These are phyloP conservation scores for Termitomyces sp. DNA, from an alignment of 768 basidiomycete genomes.

Conservation along the genomic window DNA sequence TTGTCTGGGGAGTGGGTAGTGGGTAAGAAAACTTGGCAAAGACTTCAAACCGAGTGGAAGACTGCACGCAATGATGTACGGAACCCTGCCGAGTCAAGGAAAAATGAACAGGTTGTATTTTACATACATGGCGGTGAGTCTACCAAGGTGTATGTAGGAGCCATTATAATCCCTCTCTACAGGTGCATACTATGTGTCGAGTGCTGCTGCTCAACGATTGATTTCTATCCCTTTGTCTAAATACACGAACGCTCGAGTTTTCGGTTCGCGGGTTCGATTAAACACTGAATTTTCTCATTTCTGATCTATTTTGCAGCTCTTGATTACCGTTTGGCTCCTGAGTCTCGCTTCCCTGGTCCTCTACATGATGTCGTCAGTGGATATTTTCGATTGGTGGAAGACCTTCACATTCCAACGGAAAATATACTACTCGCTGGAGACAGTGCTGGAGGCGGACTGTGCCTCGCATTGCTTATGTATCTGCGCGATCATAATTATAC, in stretches of 20 bases:
- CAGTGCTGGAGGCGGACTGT: slow-evolving; percentile 88
- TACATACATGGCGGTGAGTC: slow-evolving; percentile 87
- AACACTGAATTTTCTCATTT: neutral
- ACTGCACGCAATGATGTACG: slow-evolving; percentile 25
- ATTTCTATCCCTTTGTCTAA: slow-evolving; percentile 91
- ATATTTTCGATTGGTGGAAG: slow-evolving; percentile 83
- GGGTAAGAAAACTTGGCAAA: slow-evolving; percentile 86
- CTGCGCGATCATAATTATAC: slow-evolving; percentile 87
- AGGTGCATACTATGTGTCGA: slow-evolving; percentile 93
- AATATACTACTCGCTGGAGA: slow-evolving; percentile 89
- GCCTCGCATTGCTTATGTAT: slow-evolving; percentile 86
- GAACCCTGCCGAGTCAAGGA: slow-evolving; percentile 21
- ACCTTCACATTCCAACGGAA: slow-evolving; percentile 85
- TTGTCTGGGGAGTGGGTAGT: slow-evolving; percentile 96
- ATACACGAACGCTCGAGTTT: slow-evolving; percentile 83
- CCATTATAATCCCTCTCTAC: neutral
- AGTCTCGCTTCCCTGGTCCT: slow-evolving; percentile 90
- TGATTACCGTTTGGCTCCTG: slow-evolving; percentile 94
- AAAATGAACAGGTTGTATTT: slow-evolving; percentile 77
- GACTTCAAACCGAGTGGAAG: slow-evolving; percentile 79
- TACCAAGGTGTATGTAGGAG: neutral
- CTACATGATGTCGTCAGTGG: slow-evolving; percentile 79
- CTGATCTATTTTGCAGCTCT: slow-evolving; percentile 49
- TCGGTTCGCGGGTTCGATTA: slow-evolving; percentile 34
- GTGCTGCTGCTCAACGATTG: slow-evolving; percentile 83